These are phyloP conservation scores for Prunus kanzakura DNA, from an alignment of 306 rosid genomes.

Conservation along the genomic window DNA sequence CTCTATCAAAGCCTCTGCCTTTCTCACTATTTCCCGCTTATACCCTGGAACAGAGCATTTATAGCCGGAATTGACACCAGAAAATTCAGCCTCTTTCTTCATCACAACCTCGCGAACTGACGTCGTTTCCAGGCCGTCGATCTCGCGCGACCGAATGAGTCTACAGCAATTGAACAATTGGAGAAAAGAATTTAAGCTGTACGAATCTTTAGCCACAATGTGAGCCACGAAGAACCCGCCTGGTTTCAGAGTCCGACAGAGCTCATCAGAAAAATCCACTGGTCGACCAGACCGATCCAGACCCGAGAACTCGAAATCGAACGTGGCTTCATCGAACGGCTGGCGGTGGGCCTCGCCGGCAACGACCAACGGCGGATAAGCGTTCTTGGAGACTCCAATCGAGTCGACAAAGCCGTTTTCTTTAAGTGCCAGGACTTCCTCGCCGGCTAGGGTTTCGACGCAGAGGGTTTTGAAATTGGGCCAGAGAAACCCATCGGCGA, in stretches of 20 bases:
- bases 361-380: conserved; percentile 34
- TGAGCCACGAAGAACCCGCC: conserved; percentile 49
- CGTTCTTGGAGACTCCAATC: conserved; percentile 39
- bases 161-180: conserved; percentile 46
- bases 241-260: conserved; percentile 42
- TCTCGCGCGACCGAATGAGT: conserved; percentile 34
- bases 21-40: conserved; percentile 36
- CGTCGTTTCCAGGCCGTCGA: conserved; percentile 40
- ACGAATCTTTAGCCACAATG: conserved; percentile 37
- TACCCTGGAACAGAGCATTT: conserved; percentile 33
- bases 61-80: conserved; percentile 6
- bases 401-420: conserved; percentile 41
- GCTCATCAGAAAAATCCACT: conserved; percentile 35
- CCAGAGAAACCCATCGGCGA: conserved; percentile 39
- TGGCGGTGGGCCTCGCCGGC: conserved; percentile 25
- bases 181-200: conserved; percentile 50
- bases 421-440: conserved; percentile 41
- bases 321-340: conserved; percentile 26
- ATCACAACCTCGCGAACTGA: conserved; percentile 43
- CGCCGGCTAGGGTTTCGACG: conserved; percentile 37
- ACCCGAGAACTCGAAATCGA: conserved; percentile 47
- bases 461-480: conserved; percentile 40
- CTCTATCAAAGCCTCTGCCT: conserved; percentile 37
- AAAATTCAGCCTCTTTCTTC: conserved; percentile 24
- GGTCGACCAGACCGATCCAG: conserved; percentile 21